Evolutionary conservation across 257 asterid genomes (phyloP).

Genomic region (Fraxinus anomala): DNA sequence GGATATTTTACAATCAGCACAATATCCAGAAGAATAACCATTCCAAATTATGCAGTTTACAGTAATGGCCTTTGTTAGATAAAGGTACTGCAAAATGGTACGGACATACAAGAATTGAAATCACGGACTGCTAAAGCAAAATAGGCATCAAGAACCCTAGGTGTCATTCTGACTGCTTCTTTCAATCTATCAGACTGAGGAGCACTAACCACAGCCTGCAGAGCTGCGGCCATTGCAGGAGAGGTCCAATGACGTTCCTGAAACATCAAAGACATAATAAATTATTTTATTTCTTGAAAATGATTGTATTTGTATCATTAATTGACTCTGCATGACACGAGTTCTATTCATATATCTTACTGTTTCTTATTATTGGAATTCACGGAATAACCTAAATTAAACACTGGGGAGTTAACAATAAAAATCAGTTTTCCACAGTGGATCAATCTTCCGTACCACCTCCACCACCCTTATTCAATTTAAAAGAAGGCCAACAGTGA

Average conservation of each 20-base stretch:
- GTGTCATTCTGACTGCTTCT: constrained; percentile 76
- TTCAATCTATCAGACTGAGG: constrained; percentile 77
- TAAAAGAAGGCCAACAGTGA: neutral
- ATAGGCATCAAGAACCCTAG: constrained; percentile 76
- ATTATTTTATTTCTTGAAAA: constrained; percentile 23
- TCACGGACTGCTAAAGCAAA: constrained; percentile 67
- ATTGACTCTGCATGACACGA: neutral
- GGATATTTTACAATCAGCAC: constrained; percentile 32
- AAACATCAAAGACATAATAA: constrained; percentile 33
- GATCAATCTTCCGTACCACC: neutral
- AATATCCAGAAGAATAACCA: constrained; percentile 20
- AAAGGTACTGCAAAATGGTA: constrained; percentile 28
- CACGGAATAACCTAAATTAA: neutral
- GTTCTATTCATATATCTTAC: neutral
- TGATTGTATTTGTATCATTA: constrained; percentile 5
- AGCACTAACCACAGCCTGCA: constrained; percentile 62
- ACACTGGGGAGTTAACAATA: neutral
- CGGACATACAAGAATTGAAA: constrained; percentile 63
- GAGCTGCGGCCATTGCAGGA: constrained; percentile 82
- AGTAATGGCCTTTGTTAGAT: constrained; percentile 5
- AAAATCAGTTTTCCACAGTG: neutral
- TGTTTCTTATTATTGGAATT: neutral
- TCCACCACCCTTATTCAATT: neutral
- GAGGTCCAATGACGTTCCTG: constrained; percentile 98
- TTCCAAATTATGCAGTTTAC: constrained; percentile 15